Evolutionary conservation across 2,329 filamentous ascomycete genomes (phyloP), one percentile per base, ranked within the genome.

Genomic region (Arthrocladium fulminans): DNA sequence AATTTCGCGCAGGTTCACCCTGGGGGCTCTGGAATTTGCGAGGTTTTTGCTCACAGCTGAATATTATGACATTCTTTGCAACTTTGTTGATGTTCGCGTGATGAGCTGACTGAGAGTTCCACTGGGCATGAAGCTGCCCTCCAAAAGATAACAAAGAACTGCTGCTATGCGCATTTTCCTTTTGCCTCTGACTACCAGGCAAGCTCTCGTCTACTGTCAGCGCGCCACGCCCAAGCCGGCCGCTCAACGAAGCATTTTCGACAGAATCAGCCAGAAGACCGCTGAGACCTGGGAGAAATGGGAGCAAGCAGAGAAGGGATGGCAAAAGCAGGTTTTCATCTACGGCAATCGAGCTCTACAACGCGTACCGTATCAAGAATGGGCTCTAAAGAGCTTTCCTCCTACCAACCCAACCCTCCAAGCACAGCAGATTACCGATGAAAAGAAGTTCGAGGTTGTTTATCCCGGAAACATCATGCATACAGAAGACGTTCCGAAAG

Each of bases 351-450:
- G 80, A 42, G 80, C 87, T 13, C 79, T 98, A 52, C 82, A 86
- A 59, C 80, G 87, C 54, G 94, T 98, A 60, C 86, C 92, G 2
- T 96, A 86, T 65, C 86, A 97, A 68, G 92, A 98, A 82, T 98
- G 92, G 92, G 88, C 87, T 0, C 75, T 98, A 57, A 97, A 97
- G 71, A 94, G 88, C 29, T 83, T 98, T 45, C 92, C 92, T 38
- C 83, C 89, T 19, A 73, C 94, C 57, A 87, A 81, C 35, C 71
- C 79, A 49, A 76, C 79, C 56, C 75, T 81, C 50, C 75, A 78
- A 57, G 72, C 77, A 42, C 80, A 86, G 45, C 80, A 85, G 58
- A 60, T 81, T 19, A 65, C 79, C 45, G 79, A 77, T 30, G 74
- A 76, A 54, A 76, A 80, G 44, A 80, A 78, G 58, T 79, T 87